A percentile compares a stretch with the other conserved stretches of the same genome.
These are phyloP conservation scores for Coffea eugenioides DNA, from an alignment of 257 asterid genomes.

Conservation along the genomic window DNA sequence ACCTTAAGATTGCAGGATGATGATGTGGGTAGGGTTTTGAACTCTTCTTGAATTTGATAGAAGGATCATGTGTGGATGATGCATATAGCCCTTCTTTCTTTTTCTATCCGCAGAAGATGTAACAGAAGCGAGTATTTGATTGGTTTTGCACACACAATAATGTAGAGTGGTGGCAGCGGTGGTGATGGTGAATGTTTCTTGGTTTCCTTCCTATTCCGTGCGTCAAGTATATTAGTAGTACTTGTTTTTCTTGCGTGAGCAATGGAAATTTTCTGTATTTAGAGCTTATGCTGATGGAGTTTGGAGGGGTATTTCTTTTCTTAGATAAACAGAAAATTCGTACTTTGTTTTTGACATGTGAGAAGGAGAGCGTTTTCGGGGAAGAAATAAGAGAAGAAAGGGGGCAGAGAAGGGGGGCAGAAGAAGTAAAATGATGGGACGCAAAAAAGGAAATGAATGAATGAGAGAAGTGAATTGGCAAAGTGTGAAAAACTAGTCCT, in stretches of 20 bases:
- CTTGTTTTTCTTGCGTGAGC: not conserved
- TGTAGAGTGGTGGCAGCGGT: not conserved
- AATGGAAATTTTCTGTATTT: not conserved
- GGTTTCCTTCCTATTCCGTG: not conserved
- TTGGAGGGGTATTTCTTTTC: not conserved
- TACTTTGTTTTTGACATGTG: not conserved
- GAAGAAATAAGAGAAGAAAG: not conserved
- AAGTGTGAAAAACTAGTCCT: not conserved
- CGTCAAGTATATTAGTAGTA: not conserved
- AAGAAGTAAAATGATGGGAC: constrained; percentile 30
- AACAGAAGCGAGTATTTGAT: not conserved
- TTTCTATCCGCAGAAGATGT: not conserved
- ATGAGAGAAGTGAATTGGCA: not conserved
- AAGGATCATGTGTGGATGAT: not conserved
- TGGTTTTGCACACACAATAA: not conserved
- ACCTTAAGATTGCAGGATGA: not conserved
- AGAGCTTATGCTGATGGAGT: not conserved
- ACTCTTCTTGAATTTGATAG: not conserved
- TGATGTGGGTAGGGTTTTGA: not conserved
- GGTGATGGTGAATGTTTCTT: not conserved
- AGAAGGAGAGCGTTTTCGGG: constrained; percentile 19
- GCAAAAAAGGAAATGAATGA: not conserved
- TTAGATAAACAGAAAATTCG: too few species aligned
- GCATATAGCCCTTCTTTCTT: too few species aligned
- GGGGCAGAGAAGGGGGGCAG: not conserved